A percentile compares a stretch with the other conserved stretches of the same genome.
Conservation (phyloP, 306 rosid species). For the Cucumis sativus region Cucumber_9930_V3 NC_026660.2:19363501-19364000, state of each 20-base stretch:
- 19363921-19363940: neutral
- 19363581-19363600: neutral
- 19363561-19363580: neutral
- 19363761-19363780: neutral
- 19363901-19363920: neutral
- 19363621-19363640: neutral
- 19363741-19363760: neutral
- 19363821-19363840: neutral
- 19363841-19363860: neutral
- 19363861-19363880: neutral
- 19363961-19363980: neutral
- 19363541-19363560: neutral
- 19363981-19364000: neutral
- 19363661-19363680: neutral
- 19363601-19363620: neutral
- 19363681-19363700: neutral
- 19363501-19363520: neutral
- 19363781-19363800: neutral
- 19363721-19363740: neutral
- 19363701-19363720: neutral
- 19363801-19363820: neutral
- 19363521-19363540: neutral
- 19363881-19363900: neutral
- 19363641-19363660: neutral
- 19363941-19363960: neutral